Base-by-base conservation (phyloP, 2,329 filamentous ascomycete species). In the Colletotrichum magnum region DNA sequence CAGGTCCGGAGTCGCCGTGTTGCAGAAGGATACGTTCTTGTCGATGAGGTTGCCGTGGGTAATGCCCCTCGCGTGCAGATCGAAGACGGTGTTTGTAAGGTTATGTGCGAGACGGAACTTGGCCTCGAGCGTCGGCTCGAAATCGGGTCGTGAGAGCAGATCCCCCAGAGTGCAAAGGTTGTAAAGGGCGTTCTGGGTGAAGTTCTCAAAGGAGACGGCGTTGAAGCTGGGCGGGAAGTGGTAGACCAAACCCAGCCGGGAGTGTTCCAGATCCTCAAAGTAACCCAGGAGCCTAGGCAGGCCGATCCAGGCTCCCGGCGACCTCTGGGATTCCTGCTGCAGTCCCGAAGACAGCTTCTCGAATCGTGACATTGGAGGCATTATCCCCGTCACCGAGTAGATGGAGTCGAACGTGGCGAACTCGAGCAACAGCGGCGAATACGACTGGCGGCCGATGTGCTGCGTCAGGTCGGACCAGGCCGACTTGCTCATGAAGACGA, bases 41-140 rank as follows among this genome's bases (percentile, higher is more conserved):
- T 90, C 89, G 56, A 87, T 83, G 36, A 95, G 86, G 73, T 92
- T 91, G 5, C 92, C 91, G 77, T 95, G 93, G 0, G 87, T 87
- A 60, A 94, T 88, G 15, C 89, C 88, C 48, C 91, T 86, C 2
- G 87, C 86, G 75, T 95, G 93, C 77, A 95, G 84, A 72, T 92
- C 90, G 74, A 93, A 93, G 41, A 95, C 86, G 4, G 92, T 92
- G 72, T 90, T 91, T 39, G 89, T 88, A 3, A 95, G 83, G 72
- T 93, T 93, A 61, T 92, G 86, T 4, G 93, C 93, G 58, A 95
- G 84, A 15, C 90, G 87, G 75, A 94, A 95, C 74, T 93, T 93
- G 67, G 91, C 90, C 79, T 95, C 93, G 0, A 95, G 83, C 43
- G 88, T 87, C 0, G 92, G 92, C 74, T 92, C 89, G 43, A 86